Percentiles rank a stretch among this genome's conserved stretches.
These are phyloP conservation scores for Penstemon newberryi DNA, from an alignment of 257 asterid genomes.

Conservation along the genomic window DNA sequence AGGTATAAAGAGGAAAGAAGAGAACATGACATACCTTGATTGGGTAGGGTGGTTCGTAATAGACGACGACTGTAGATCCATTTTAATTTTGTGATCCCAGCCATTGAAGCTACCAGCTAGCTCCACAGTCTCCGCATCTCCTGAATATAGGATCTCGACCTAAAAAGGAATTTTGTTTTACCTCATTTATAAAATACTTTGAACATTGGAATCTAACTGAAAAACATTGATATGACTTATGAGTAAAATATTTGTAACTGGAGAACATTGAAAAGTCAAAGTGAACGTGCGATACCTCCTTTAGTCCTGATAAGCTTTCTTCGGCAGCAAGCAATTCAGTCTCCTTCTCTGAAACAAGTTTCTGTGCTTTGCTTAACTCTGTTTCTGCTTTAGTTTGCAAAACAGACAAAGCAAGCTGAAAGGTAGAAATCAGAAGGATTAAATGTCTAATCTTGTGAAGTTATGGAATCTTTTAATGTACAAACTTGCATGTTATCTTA, in stretches of 20 bases:
- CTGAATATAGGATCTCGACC: slow-evolving; percentile 73
- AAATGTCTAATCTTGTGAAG: not conserved
- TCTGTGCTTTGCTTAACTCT: slow-evolving; percentile 64
- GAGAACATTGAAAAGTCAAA: not conserved
- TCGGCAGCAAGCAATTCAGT: slow-evolving; percentile 65
- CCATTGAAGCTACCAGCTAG: slow-evolving; percentile 96
- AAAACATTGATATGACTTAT: slow-evolving; percentile 5
- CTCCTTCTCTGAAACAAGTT: slow-evolving; percentile 68
- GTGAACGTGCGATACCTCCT: slow-evolving; percentile 57
- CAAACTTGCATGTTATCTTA: not conserved
- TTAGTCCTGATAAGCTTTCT: slow-evolving; percentile 68
- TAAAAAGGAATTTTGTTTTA: slow-evolving; percentile 16
- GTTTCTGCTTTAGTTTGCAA: slow-evolving; percentile 72
- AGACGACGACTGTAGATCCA: slow-evolving; percentile 57
- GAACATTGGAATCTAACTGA: slow-evolving; percentile 19
- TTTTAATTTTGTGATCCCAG: slow-evolving; percentile 66
- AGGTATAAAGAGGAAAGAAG: slow-evolving; percentile 5
- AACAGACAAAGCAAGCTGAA: slow-evolving; percentile 61
- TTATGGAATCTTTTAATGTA: slow-evolving; percentile 7
- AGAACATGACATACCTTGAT: slow-evolving; percentile 40
- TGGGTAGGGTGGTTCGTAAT: slow-evolving; percentile 29
- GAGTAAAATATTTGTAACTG: not conserved
- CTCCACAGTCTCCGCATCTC: slow-evolving; percentile 75
- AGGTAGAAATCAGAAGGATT: slow-evolving; percentile 32
- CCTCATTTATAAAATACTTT: not conserved